phyloP scores from a whole-genome alignment of 345 rosid species.

The Populus deltoides region DNA sequence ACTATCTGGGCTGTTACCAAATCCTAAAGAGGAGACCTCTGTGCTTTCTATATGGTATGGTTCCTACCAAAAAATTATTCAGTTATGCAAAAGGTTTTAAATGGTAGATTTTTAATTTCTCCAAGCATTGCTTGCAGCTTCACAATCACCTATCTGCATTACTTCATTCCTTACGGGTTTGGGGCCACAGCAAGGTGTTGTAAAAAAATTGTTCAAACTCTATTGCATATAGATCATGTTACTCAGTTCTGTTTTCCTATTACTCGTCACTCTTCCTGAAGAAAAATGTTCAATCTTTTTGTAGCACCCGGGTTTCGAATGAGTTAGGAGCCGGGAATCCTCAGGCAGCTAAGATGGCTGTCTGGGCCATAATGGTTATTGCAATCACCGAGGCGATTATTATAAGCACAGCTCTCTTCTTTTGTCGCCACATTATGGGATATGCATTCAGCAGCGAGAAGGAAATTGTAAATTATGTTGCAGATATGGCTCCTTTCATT shows the following conservation, averaged over 20 bases:
- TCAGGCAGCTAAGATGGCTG: constrained; percentile 35
- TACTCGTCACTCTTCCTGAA: not conserved
- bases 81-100: not conserved
- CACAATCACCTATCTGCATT: not conserved
- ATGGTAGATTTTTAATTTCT: not conserved
- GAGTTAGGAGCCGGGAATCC: constrained; percentile 32
- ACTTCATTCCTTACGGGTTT: not conserved
- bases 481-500: constrained; percentile 33
- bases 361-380: constrained; percentile 24
- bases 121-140: not conserved
- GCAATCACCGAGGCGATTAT: constrained; percentile 27
- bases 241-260: not conserved
- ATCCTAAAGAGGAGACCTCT: not conserved
- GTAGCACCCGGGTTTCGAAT: constrained; percentile 51
- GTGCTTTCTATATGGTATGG: not conserved
- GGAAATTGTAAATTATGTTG: constrained; percentile 38
- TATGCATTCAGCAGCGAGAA: constrained; percentile 34
- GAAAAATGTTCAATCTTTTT: not conserved
- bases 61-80: not conserved
- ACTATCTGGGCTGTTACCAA: constrained; percentile 1
- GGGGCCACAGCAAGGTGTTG: constrained; percentile 7
- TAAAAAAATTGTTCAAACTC: not conserved
- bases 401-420: constrained; percentile 26
- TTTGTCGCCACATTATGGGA: constrained; percentile 29
- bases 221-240: too few species aligned